Percentiles rank a stretch among this genome's conserved stretches.
These are phyloP conservation scores for Penicillium griseofulvum DNA, from an alignment of 2,329 filamentous ascomycete species.

Conservation along the genomic window DNA sequence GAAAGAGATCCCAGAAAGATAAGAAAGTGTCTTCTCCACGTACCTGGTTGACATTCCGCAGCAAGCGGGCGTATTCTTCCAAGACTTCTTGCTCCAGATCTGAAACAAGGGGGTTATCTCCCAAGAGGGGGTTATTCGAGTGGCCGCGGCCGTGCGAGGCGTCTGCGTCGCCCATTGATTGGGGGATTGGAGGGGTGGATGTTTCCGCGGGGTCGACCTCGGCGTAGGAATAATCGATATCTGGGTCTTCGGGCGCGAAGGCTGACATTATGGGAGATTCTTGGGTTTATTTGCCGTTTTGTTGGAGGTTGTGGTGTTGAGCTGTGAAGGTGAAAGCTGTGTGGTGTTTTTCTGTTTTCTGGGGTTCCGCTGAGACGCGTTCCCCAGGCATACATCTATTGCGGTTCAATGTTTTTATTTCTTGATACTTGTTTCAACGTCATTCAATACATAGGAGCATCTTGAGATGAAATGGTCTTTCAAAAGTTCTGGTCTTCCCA, in stretches of 20 bases:
- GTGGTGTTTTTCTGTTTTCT: neutral
- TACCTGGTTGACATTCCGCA: conserved; percentile 90
- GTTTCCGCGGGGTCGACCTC: conserved; percentile 17
- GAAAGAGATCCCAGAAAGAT: neutral
- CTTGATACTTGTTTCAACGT: neutral
- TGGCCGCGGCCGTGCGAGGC: conserved; percentile 15
- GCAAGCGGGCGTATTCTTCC: conserved; percentile 84
- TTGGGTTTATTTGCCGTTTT: neutral
- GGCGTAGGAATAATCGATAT: conserved; percentile 20
- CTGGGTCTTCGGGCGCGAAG: conserved; percentile 21
- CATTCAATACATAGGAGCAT: neutral
- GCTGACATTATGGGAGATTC: conserved; percentile 17
- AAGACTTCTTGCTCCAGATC: conserved; percentile 90
- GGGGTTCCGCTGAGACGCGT: conserved; percentile 5
- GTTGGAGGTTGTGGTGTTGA: neutral
- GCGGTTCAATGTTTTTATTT: neutral
- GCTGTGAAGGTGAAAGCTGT: neutral
- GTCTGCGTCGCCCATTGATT: conserved; percentile 17
- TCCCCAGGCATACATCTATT: neutral
- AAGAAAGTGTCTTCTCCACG: neutral
- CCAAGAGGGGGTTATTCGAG: conserved; percentile 38
- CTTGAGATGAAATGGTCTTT: neutral
- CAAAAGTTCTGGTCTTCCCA: neutral
- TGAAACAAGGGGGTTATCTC: conserved; percentile 52
- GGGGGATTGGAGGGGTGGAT: conserved; percentile 17